A percentile compares a stretch with the other conserved stretches of the same genome.
These are phyloP conservation scores for Ephemerocybe angulata DNA, from an alignment of 768 basidiomycete species.

Conservation along the genomic window DNA sequence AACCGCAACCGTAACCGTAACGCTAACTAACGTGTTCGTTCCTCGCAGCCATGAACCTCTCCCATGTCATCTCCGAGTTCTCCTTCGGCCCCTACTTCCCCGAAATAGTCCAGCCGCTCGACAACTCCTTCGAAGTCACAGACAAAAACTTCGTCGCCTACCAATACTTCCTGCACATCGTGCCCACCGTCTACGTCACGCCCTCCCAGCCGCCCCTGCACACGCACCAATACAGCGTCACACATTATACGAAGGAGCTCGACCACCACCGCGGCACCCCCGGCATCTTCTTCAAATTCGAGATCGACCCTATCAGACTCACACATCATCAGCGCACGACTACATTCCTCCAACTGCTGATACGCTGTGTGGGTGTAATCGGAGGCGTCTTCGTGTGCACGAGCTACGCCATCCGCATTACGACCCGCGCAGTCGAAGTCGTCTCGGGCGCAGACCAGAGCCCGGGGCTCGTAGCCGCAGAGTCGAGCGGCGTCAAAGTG, in stretches of 20 bases:
- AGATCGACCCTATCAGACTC: conserved; percentile 85
- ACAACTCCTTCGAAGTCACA: conserved; percentile 80
- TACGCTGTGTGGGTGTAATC: conserved; percentile 87
- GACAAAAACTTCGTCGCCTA: conserved; percentile 77
- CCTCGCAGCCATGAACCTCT: conserved; percentile 55
- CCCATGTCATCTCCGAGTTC: conserved; percentile 94
- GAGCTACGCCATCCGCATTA: conserved; percentile 68
- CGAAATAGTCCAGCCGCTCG: conserved; percentile 90
- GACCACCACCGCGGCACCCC: conserved; percentile 78
- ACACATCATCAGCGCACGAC: conserved; percentile 89
- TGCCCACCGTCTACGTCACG: conserved; percentile 90
- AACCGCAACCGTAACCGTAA: too few species aligned
- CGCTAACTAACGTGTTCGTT: too few species aligned
- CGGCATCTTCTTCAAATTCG: conserved; percentile 98
- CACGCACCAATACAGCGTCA: conserved; percentile 92
- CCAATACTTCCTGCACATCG: conserved; percentile 94
- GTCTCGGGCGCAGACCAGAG: conserved; percentile 52
- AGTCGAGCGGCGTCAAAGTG: conserved; percentile 55
- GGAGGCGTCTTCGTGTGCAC: conserved; percentile 88
- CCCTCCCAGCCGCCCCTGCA: conserved; percentile 60
- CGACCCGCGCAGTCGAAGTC: conserved; percentile 61
- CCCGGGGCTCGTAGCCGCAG: conserved; percentile 57
- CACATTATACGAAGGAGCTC: conserved; percentile 79
- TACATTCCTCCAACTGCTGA: conserved; percentile 72
- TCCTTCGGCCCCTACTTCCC: conserved; percentile 97